Conservation (phyloP, 805 yeast species). For the Starmerella floris region DNA sequence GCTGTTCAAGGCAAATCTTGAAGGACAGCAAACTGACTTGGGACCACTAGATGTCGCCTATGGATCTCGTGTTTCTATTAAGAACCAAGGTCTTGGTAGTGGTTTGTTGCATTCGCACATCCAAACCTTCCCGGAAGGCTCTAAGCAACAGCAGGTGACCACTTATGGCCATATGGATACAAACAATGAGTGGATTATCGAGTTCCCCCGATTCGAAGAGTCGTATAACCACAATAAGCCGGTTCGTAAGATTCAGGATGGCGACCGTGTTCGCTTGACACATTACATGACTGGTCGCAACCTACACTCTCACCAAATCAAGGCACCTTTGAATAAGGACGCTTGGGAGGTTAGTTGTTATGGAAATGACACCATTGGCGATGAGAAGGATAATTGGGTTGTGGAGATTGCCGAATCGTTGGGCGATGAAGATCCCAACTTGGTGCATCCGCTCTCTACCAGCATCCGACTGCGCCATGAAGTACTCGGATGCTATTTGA, state of each 20-base stretch:
- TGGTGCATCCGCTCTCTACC: slow-evolving; percentile 57
- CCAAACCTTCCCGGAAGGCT: slow-evolving; percentile 69
- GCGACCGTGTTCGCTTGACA: slow-evolving; percentile 63
- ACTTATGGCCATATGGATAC: slow-evolving; percentile 38
- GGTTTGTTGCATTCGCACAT: slow-evolving; percentile 75
- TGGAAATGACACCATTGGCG: slow-evolving; percentile 65
- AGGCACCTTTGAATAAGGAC: slow-evolving; percentile 84
- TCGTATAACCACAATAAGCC: slow-evolving; percentile 32
- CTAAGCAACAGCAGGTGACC: slow-evolving; percentile 94
- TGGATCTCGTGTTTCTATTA: slow-evolving; percentile 61
- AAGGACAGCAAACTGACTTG: slow-evolving; percentile 64
- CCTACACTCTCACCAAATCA: slow-evolving; percentile 85
- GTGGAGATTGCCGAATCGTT: slow-evolving; percentile 56
- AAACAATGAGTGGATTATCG: slow-evolving; percentile 78
- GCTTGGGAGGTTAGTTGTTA: slow-evolving; percentile 90
- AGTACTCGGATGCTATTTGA: slow-evolving; percentile 80
- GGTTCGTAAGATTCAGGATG: slow-evolving; percentile 38
- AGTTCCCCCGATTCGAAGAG: slow-evolving; percentile 28
- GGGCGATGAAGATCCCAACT: slow-evolving; percentile 37
- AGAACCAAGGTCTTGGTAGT: slow-evolving; percentile 64
- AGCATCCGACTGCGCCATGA: slow-evolving; percentile 62
- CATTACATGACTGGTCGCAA: slow-evolving; percentile 72
- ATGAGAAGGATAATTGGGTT: slow-evolving; percentile 81
- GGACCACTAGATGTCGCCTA: slow-evolving; percentile 61
- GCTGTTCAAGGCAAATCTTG: slow-evolving; percentile 83